phyloP scores from a whole-genome alignment of 2,329 filamentous ascomycete genomes.

The Hypomyces rosellus region DNA sequence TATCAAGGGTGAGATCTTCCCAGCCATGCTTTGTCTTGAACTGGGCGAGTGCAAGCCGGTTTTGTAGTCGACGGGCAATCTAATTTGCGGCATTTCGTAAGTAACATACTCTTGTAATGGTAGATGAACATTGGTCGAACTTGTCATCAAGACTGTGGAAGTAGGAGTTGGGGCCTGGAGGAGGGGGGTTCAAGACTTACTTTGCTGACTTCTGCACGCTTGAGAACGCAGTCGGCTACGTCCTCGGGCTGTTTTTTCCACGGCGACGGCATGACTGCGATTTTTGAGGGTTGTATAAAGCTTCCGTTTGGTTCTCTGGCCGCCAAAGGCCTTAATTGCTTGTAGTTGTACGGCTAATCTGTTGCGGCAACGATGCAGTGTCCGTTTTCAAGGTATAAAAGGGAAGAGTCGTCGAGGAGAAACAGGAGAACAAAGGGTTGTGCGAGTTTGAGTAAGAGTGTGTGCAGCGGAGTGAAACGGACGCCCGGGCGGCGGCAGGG shows the following conservation, averaged over 20 bases:
- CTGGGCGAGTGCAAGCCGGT: slow-evolving; percentile 89
- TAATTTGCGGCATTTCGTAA: slow-evolving; percentile 31
- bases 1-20: slow-evolving; percentile 82
- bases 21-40: slow-evolving; percentile 97
- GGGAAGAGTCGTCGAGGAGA: slow-evolving; percentile 1
- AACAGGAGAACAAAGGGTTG: not conserved
- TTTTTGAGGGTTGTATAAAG: too few relatives aligned
- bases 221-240: slow-evolving; percentile 63
- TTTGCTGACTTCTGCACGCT: slow-evolving; percentile 69
- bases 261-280: slow-evolving; percentile 48
- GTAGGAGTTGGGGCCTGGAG: not conserved
- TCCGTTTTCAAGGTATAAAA: not conserved
- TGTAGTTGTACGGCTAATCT: too few relatives aligned
- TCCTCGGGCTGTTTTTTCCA: slow-evolving; percentile 58
- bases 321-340: too few relatives aligned
- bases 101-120: slow-evolving; percentile 1
- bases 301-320: too few relatives aligned
- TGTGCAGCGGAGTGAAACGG: slow-evolving; percentile 10
- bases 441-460: not conserved
- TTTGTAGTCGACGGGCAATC: slow-evolving; percentile 91
- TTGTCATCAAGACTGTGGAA: not conserved
- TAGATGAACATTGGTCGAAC: not conserved
- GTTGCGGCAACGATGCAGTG: too few relatives aligned
- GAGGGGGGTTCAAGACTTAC: slow-evolving; percentile 38
- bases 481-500: slow-evolving; percentile 7